Evolutionary conservation across 192 early-diverging fungal species (phyloP), one percentile per base, ranked within the genome.

Genomic region (Backusella morwellensis): DNA sequence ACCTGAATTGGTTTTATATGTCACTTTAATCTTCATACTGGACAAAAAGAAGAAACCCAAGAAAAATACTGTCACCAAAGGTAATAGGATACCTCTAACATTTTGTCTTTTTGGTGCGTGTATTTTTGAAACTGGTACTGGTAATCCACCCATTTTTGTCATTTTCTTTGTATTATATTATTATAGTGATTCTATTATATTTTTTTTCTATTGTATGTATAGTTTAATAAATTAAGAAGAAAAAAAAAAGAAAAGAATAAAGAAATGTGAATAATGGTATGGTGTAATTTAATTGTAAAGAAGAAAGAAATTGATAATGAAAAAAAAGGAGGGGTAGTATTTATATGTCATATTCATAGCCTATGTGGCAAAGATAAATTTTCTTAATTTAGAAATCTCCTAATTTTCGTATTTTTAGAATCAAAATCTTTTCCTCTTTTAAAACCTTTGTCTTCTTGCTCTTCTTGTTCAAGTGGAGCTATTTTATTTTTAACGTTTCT

Each of bases 31-130:
- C 14, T 72, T 72, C 26, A 72, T 47, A 6, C 40, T 42, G 7
- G 70, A 50, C 19, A 72, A 7, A 47, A 72, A 72, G 40, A 72
- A 50, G 70, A 72, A 72, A 6, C 40, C 70, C 12, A 72, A 32
- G 12, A 72, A 29, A 6, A 72, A 50, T 6, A 50, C 17, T 4
- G 40, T 72, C 2, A 50, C 17, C 11, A 72, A 32, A 32, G 70
- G 70, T 14, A 72, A 29, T 29, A 63, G 4, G 12, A 29, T 12
- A 0, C 56, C 26, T 63, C 26, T 26, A 11, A 29, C 11, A 29
- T 63, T 29, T 26, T 63, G 56, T 63, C 26, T 23, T 63, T 63
- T 63, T 14, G 56, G 9, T 63, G 56, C 7, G 11, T 63, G 56
- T 12, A 26, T 29, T 26, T 63, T 63, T 14, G 56, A 23, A 8